phyloP scores from a whole-genome alignment of 371 early-diverging fungal species.

The Chytridium lagenaria region DNA sequence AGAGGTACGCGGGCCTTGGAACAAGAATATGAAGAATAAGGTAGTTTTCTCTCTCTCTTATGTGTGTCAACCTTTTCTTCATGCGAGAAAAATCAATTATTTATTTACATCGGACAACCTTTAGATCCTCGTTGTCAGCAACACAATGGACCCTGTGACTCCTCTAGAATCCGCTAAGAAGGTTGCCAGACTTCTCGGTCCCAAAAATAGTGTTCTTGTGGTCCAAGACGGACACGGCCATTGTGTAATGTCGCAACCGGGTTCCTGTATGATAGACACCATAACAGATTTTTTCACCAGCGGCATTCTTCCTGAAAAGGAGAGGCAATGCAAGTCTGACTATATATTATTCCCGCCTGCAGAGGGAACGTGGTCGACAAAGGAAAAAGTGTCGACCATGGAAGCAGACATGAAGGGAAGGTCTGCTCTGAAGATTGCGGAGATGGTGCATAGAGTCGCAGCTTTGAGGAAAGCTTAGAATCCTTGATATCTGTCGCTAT shows the following conservation, averaged over 20 bases:
- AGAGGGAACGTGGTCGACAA: no score
- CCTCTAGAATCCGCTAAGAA: slow-evolving; percentile 12
- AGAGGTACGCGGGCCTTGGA: slow-evolving; percentile 53
- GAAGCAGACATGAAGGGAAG: no score
- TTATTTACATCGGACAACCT: background rate
- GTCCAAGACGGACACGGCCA: slow-evolving; percentile 43
- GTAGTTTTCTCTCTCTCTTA: slow-evolving; percentile 17
- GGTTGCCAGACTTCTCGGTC: slow-evolving; percentile 28
- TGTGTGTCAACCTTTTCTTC: background rate
- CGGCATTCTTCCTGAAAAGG: no score
- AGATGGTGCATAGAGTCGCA: no score
- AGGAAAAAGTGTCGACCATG: no score
- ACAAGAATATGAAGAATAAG: slow-evolving; percentile 34
- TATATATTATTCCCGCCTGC: no score
- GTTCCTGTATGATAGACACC: no score
- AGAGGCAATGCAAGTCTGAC: no score
- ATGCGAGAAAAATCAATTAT: background rate
- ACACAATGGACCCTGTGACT: slow-evolving; percentile 16
- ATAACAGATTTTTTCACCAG: no score
- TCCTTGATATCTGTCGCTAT: no score
- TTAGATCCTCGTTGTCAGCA: slow-evolving; percentile 8
- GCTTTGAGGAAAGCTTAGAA: no score
- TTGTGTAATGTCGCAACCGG: slow-evolving; percentile 35
- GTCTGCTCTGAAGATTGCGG: no score
- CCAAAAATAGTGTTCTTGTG: slow-evolving; percentile 37